Percentiles rank a stretch among this genome's conserved stretches.
Conservation (phyloP, 495 filamentous ascomycete genomes). For the Antarctomyces pellizariae region DNA sequence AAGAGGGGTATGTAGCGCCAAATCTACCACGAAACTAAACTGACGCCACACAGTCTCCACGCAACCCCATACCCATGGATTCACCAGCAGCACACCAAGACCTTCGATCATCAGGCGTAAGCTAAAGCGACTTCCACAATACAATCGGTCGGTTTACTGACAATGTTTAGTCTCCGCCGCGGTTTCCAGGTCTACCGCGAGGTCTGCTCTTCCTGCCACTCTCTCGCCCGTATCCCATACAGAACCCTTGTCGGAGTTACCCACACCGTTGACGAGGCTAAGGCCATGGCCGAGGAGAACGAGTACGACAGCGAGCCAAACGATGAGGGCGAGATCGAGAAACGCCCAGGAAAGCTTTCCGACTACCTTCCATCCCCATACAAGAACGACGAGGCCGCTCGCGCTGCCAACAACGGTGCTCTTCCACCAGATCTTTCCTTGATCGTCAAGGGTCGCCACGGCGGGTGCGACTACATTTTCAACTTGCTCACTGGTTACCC, state of each 20-base stretch:
- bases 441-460: conserved; percentile 94
- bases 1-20: conserved; percentile 64
- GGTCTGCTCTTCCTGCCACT: conserved; percentile 95
- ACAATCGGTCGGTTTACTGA: too few relatives aligned
- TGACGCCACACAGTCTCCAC: conserved; percentile 45
- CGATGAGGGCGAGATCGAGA: conserved; percentile 90
- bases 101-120: conserved; percentile 92
- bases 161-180: conserved; percentile 56
- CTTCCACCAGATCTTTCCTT: conserved; percentile 92
- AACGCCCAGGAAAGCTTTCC: conserved; percentile 92
- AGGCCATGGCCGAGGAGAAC: conserved; percentile 87
- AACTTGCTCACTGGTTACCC: conserved; percentile 93
- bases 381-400: conserved; percentile 95
- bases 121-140: conserved; percentile 14
- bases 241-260: conserved; percentile 73
- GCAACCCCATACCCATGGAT: conserved; percentile 87
- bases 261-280: conserved; percentile 93
- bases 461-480: conserved; percentile 97
- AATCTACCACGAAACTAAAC: background rate
- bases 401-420: conserved; percentile 94
- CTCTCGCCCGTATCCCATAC: conserved; percentile 82
- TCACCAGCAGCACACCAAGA: conserved; percentile 70
- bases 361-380: conserved; percentile 92
- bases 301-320: conserved; percentile 99
- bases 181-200: conserved; percentile 99